Base-by-base conservation (phyloP, 805 yeast species). In the Candida verbasci region DNA sequence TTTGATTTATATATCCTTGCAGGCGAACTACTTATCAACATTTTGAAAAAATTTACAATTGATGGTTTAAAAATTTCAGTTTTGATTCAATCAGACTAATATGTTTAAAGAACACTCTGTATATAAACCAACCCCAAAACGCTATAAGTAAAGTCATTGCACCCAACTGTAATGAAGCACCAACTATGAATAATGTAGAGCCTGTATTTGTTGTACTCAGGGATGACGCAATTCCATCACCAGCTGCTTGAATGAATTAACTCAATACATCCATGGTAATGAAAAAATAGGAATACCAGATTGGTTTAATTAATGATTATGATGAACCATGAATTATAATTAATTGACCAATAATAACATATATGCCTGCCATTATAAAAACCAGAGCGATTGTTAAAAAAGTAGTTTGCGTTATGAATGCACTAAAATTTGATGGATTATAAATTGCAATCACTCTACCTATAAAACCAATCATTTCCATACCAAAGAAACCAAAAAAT, bases 231-330 rank as follows among this genome's bases (percentile, higher is more conserved):
- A 50, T 55, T 22, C 66, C 72, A 6, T 68, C 70, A 6, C 68
- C 70, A 16, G 52, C 55, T 5, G 67, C 69, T 44, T 66, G 72
- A 22, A 66, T 48, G 15, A 65, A 21, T 14, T 66, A 49, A 2
- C 70, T 61, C 3, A 64, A 23, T 6, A 65, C 60, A 40, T 66
- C 72, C 17, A 52, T 40, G 5, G 61, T 51, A 35, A 66, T 62
- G 42, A 66, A 66, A 17, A 65, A 52, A 48, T 66, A 66, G 1
- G 71, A 58, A 40, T 66, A 66, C 69, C 69, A 64, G 56, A 65
- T 53, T 3, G 72, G 72, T 39, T 58, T 60, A 41, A 65, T 50
- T 2, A 60, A 46, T 15, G 69, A 60, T 43, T 56, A 66, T 24
- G 55, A 50, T 31, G 65, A 42, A 7, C 71, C 70, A 35, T 62